Evolutionary conservation across 2,329 filamentous ascomycete genomes (phyloP), one percentile per base, ranked within the genome.

Genomic region (Nannizziopsis barbatae): DNA sequence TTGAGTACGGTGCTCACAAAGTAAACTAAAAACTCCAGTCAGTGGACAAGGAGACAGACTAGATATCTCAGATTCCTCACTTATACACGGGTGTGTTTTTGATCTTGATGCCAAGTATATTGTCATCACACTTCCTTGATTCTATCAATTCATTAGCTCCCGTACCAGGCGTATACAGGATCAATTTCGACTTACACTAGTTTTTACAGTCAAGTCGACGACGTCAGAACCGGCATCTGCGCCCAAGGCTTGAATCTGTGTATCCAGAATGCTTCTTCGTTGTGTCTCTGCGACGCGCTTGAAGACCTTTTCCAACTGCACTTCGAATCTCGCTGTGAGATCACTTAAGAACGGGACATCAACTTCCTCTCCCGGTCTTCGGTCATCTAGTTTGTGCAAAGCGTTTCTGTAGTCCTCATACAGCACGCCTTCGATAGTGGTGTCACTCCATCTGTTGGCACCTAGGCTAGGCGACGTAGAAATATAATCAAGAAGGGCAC

Each of bases 271-370:
- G 49, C 79, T 82, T 47, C 81, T 71, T 57, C 78, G 74, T 65
- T 87, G 76, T 5, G 81, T 77, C 63, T 83, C 77, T 53, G 86
- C 80, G 60, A 88, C 80, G 50, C 80, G 72, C 47, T 76, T 65
- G 57, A 87, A 85, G 1, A 86, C 73, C 6, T 65, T 65, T n/a
- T 72, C 72, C 8, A 80, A 77, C 57, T 80, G 79, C 2, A 64
- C 62, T 0, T 72, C 70, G 12, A 86, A 65, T 49, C 79, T 75
- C 9, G 71, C 69, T 10, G 79, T 76, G 38, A 89, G 62, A 45
- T 84, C 79, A 42, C 76, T 75, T n/a, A 86, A 65, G 49, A 77
- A 75, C 0, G 79, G 74, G 11, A 74, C 70, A 50, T 71, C 69
- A 1, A 65, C 52, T 44, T 75, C 67, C 0, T 70, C 72, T 0